Percentiles rank a stretch among this genome's conserved stretches.
These are phyloP conservation scores for Trichoderma simmonsii DNA, from an alignment of 2,329 filamentous ascomycete species.

Conservation along the genomic window DNA sequence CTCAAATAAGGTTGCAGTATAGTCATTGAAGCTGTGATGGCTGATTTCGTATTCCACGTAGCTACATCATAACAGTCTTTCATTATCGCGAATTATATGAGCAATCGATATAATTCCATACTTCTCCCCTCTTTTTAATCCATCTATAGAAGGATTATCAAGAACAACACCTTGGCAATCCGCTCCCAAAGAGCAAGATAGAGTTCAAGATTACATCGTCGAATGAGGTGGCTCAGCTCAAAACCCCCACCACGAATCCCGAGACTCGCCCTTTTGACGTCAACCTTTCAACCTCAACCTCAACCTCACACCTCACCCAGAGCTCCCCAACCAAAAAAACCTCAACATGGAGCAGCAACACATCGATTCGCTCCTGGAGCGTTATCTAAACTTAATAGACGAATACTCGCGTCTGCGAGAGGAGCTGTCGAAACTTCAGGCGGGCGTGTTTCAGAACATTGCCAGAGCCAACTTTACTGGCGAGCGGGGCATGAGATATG, in stretches of 20 bases:
- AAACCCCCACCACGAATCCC: background rate
- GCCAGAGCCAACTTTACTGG: constrained; percentile 74
- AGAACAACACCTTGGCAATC: background rate
- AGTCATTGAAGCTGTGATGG: background rate
- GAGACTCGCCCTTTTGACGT: background rate
- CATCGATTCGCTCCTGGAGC: constrained; percentile 62
- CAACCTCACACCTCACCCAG: background rate
- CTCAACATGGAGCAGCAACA: constrained; percentile 28
- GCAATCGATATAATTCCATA: background rate
- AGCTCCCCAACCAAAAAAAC: background rate
- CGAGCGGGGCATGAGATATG: constrained; percentile 62
- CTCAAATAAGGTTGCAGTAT: background rate
- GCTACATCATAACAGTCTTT: background rate
- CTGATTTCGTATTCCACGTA: background rate
- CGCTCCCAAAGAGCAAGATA: background rate
- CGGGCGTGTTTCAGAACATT: constrained; percentile 55
- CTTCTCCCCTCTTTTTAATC: background rate
- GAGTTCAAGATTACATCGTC: background rate
- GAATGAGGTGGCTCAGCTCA: constrained; percentile 1
- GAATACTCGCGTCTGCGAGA: constrained; percentile 60
- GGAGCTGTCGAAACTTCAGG: constrained; percentile 52
- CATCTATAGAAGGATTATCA: background rate
- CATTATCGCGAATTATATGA: background rate
- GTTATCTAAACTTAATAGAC: constrained; percentile 64
- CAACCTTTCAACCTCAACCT: background rate